Base-by-base conservation (phyloP, 78 protist genomes). In the Guillardia theta region DNA sequence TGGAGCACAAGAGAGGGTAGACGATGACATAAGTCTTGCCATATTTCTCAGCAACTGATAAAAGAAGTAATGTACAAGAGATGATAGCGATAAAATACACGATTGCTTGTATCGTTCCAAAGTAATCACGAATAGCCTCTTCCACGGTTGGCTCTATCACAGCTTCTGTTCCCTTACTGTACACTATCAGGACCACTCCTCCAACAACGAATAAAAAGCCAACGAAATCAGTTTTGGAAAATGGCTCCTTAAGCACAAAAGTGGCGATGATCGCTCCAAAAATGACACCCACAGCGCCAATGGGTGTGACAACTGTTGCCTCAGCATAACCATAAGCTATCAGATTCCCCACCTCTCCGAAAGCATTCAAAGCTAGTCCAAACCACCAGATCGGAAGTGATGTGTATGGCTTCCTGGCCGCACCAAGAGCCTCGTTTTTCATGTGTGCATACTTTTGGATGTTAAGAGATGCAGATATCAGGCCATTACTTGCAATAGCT, bases 261-360 rank as follows among this genome's bases (percentile, higher is more conserved):
- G 83, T 70, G 4, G 83, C 83, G 22, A 70, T 70, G 33, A 70
- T 18, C 15, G 45, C 33, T 12, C 45, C 33, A 6, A 33, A 24
- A 24, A 70, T 70, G 46, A 70, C 83, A 33, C 83, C 83, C 41
- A 70, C 83, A 70, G 83, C 83, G n/a, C 83, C 83, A 33, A 70
- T 70, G 41, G 83, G 83, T 22, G 83, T 70, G 45, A 70, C 83
- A 3, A 70, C 83, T 15, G 83, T 33, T 1, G 83, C 83, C 41
- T 70, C 83, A 0, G 83, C 83, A 43, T 70, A 70, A 1, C 83
- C 83, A 43, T 70, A 70, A 9, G 83, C 83, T 33, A 70, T 43
- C 45, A 70, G 22, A 24, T 70, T 70, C 6, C 83, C 83, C 10
- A 70, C 41, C 41, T 70, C 83, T 3, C 83, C 83, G 12, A 70